phyloP scores from a whole-genome alignment of 2,329 filamentous ascomycete genomes.

The Myriosclerotinia scirpicola region DNA sequence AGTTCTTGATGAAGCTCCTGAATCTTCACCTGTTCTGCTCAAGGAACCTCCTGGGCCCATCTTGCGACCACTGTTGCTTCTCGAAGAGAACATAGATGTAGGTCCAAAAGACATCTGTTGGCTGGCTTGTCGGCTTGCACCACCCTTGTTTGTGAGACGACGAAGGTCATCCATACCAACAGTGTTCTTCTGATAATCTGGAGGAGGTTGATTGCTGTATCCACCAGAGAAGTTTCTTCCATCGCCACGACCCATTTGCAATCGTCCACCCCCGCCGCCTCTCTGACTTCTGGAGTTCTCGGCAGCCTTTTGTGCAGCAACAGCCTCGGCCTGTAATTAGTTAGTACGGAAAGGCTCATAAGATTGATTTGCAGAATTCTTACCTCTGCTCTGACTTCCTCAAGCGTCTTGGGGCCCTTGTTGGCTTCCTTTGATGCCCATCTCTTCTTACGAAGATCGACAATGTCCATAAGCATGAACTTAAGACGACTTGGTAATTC shows the following conservation, averaged over 20 bases:
- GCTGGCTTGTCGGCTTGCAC: slow-evolving; percentile 58
- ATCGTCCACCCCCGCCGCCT: slow-evolving; percentile 65
- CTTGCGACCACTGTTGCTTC: slow-evolving; percentile 85
- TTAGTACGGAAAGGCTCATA: slow-evolving; percentile 31
- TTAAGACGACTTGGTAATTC: slow-evolving; percentile 82
- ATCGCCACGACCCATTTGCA: slow-evolving; percentile 79
- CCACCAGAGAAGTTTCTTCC: slow-evolving; percentile 76
- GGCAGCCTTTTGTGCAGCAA: slow-evolving; percentile 76
- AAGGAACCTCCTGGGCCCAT: slow-evolving; percentile 74
- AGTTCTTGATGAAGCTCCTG: slow-evolving; percentile 82
- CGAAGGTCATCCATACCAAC: slow-evolving; percentile 90
- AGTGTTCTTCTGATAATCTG: slow-evolving; percentile 71
- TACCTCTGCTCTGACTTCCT: slow-evolving; percentile 83
- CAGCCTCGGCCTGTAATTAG: slow-evolving; percentile 61
- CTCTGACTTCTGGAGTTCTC: slow-evolving; percentile 64
- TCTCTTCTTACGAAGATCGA: slow-evolving; percentile 74
- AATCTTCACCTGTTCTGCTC: slow-evolving; percentile 76
- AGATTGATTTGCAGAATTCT: slow-evolving; percentile 36
- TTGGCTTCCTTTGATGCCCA: slow-evolving; percentile 88
- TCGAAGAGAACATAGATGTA: slow-evolving; percentile 81
- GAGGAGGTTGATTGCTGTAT: slow-evolving; percentile 69
- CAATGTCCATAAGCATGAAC: slow-evolving; percentile 95
- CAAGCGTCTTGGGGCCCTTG: slow-evolving; percentile 96
- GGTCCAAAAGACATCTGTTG: slow-evolving; percentile 70
- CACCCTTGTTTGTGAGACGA: slow-evolving; percentile 67